These are phyloP conservation scores for Candida mattraensis DNA, from an alignment of 805 yeast species.

Conservation along the genomic window DNA sequence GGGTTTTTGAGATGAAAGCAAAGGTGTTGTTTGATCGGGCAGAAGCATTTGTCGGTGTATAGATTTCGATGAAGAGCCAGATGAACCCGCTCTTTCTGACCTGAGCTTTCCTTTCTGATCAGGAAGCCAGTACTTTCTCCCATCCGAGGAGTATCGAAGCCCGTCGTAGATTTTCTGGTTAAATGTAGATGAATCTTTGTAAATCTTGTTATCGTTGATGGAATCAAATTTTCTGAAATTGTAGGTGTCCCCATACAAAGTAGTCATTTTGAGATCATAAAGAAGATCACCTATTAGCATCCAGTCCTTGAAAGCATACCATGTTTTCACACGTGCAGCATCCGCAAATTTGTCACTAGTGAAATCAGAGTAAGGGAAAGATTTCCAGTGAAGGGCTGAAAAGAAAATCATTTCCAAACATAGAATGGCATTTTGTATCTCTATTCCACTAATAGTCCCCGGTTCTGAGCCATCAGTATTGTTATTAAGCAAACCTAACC, in stretches of 20 bases:
- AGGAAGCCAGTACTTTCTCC: conserved; percentile 80
- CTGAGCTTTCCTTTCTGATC: conserved; percentile 2
- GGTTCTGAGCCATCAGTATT: conserved; percentile 32
- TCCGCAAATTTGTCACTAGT: conserved; percentile 60
- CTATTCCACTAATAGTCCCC: conserved; percentile 37
- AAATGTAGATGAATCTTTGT: conserved; percentile 41
- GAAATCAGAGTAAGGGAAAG: conserved; percentile 79
- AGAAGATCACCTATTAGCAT: conserved; percentile 74
- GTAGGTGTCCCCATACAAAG: conserved; percentile 67
- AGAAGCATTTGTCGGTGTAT: conserved; percentile 3
- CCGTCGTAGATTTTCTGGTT: conserved; percentile 78
- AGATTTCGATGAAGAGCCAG: conserved; percentile 18
- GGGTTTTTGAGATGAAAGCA: conserved; percentile 13
- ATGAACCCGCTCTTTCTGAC: conserved; percentile 5
- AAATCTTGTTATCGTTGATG: conserved; percentile 42
- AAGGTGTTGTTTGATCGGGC: conserved; percentile 15
- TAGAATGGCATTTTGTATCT: conserved; percentile 76
- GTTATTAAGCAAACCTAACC: conserved; percentile 41
- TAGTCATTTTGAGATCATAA: conserved; percentile 71
- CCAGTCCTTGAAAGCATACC: conserved; percentile 72
- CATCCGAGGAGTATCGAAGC: conserved; percentile 73
- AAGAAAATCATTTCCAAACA: conserved; percentile 84
- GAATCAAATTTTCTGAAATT: conserved; percentile 84
- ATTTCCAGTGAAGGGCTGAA: conserved; percentile 83
- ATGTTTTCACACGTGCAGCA: conserved; percentile 61